Conservation (phyloP, 2,329 filamentous ascomycete genomes). For the Podosphaera leucotricha region DNA sequence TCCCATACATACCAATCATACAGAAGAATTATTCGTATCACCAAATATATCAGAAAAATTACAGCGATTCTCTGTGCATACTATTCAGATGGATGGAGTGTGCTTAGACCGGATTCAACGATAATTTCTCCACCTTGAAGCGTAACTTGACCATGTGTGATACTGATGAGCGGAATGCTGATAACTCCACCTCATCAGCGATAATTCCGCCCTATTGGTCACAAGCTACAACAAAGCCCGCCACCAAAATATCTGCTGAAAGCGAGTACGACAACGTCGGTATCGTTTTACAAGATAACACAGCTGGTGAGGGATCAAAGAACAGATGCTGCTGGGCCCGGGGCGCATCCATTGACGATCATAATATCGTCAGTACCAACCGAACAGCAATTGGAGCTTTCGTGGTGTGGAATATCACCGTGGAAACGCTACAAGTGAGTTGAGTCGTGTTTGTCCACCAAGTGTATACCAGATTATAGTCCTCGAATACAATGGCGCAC, state of each 20-base stretch:
- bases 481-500: constrained; percentile 7
- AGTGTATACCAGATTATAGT: not conserved
- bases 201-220: constrained; percentile 20
- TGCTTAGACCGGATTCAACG: not conserved
- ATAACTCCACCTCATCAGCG: not conserved
- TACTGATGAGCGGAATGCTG: not conserved
- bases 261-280: constrained; percentile 21
- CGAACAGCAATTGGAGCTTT: constrained; percentile 43
- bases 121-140: not conserved
- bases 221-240: constrained; percentile 12
- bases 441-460: constrained; percentile 16
- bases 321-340: constrained; percentile 40
- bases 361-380: constrained; percentile 24
- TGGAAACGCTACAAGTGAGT: constrained; percentile 64
- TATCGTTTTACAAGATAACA: constrained; percentile 38
- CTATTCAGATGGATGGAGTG: not conserved
- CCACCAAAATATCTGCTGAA: constrained; percentile 24
- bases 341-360: constrained; percentile 34
- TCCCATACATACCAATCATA: too few relatives aligned
- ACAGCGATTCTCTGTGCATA: not conserved
- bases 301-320: constrained; percentile 21
- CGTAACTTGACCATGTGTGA: not conserved
- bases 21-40: too few relatives aligned
- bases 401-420: constrained; percentile 78
- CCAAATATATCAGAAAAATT: not conserved